Evolutionary conservation across 2,329 filamentous ascomycete species (phyloP).

Genomic region (Epichloe scottii): DNA sequence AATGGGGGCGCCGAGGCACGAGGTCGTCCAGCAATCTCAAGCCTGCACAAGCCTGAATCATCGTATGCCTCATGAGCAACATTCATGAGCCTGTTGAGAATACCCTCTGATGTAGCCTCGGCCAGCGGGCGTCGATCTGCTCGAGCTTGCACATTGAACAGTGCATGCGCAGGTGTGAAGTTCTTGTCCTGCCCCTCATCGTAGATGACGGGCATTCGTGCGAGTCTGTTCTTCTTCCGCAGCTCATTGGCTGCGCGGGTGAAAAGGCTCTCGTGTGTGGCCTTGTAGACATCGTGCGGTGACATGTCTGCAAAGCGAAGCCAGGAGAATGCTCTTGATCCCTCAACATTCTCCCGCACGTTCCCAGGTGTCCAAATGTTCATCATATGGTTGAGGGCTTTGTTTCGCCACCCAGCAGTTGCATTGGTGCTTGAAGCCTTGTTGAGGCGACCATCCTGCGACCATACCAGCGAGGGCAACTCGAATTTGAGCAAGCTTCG

Average conservation of each 20-base stretch:
- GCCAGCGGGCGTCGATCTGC: conserved; percentile 54
- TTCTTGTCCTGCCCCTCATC: conserved; percentile 48
- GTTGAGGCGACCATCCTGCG: conserved; percentile 64
- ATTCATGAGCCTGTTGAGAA: conserved; percentile 66
- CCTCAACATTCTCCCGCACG: conserved; percentile 49
- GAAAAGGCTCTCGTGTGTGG: conserved; percentile 59
- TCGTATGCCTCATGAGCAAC: conserved; percentile 55
- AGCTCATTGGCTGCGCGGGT: conserved; percentile 55
- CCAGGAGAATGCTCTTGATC: conserved; percentile 69
- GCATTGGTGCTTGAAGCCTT: conserved; percentile 61
- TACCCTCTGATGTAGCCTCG: conserved; percentile 58
- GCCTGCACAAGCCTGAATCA: conserved; percentile 57
- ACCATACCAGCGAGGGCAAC: conserved; percentile 70
- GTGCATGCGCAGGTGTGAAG: conserved; percentile 60
- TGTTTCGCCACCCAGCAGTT: conserved; percentile 66
- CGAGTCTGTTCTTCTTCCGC: conserved; percentile 45
- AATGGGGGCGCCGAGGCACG: conserved; percentile 76
- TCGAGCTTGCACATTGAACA: conserved; percentile 69
- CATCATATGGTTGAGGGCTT: conserved; percentile 68
- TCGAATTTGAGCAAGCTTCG: conserved; percentile 76
- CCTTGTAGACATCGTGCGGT: conserved; percentile 55
- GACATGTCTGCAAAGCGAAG: conserved; percentile 75
- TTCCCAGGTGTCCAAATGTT: conserved; percentile 83
- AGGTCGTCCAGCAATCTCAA: conserved; percentile 75
- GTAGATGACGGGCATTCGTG: conserved; percentile 56